Percentiles rank a stretch among this genome's conserved stretches.
phyloP scores from a whole-genome alignment of 129 eudicot genomes.

The Escallonia herrerae region DNA sequence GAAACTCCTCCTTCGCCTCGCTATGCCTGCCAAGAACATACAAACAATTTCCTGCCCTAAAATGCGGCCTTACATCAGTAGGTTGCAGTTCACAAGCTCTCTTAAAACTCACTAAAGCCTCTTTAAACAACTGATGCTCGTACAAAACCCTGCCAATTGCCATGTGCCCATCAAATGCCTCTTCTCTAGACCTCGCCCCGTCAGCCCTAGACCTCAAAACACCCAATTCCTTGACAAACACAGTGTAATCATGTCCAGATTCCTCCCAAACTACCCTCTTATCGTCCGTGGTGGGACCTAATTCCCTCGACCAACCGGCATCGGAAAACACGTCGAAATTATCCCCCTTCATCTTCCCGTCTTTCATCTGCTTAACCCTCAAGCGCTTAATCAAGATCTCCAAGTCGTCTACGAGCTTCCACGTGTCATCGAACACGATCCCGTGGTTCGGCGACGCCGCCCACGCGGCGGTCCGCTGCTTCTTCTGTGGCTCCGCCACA shows the following conservation, averaged over 20 bases:
- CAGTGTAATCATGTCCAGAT: conserved; percentile 42
- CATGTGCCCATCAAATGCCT: conserved; percentile 98
- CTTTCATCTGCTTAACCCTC: conserved; percentile 61
- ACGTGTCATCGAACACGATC: conserved; percentile 82
- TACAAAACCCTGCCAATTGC: conserved; percentile 86
- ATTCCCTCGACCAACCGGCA: conserved; percentile 94
- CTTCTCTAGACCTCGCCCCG: conserved; percentile 70
- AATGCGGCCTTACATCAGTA: conserved; percentile 88
- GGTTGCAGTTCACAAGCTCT: conserved; percentile 94
- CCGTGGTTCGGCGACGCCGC: conserved; percentile 95
- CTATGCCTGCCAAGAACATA: conserved; percentile 59
- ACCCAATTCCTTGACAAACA: conserved; percentile 81
- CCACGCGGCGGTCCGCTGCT: conserved; percentile 79
- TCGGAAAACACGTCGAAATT: conserved; percentile 73
- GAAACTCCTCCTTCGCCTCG: conserved; percentile 74
- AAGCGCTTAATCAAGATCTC: conserved; percentile 66
- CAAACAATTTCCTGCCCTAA: conserved; percentile 85
- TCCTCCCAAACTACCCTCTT: conserved; percentile 81
- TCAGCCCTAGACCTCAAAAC: conserved; percentile 80
- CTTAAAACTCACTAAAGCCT: conserved; percentile 70
- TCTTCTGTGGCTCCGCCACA: conserved; percentile 52
- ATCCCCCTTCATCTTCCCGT: conserved; percentile 46
- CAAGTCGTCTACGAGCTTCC: conserved; percentile 85
- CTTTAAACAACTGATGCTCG: conserved; percentile 68
- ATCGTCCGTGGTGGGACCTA: conserved; percentile 67